Evolutionary conservation across 2,329 filamentous ascomycete genomes (phyloP).

Genomic region (Diaporthe batatas): DNA sequence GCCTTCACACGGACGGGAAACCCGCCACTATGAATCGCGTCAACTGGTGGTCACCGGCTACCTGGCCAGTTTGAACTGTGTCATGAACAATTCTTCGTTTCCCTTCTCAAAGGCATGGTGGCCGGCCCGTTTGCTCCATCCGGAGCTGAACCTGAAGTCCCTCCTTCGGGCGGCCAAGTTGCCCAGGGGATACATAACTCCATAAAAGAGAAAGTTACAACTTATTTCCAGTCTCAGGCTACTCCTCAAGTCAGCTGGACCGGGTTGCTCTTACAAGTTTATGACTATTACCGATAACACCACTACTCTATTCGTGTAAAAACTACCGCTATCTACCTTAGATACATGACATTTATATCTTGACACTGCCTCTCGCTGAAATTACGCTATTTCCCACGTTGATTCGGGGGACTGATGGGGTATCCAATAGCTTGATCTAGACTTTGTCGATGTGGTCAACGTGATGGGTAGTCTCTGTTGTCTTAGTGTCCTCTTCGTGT

Average conservation of each 20-base stretch:
- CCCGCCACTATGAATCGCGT: slow-evolving; percentile 30
- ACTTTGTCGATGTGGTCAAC: neutral
- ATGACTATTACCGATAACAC: no score
- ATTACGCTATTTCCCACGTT: neutral
- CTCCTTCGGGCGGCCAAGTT: slow-evolving; percentile 39
- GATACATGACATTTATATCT: no score
- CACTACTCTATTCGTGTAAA: no score
- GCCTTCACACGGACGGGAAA: slow-evolving; percentile 12
- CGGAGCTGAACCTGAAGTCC: slow-evolving; percentile 35
- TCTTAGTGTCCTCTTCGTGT: neutral
- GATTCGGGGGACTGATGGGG: neutral
- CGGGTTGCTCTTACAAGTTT: no score
- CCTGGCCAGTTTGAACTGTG: slow-evolving; percentile 34
- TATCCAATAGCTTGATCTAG: neutral
- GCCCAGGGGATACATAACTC: neutral
- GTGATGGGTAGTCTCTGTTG: neutral
- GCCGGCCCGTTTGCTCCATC: slow-evolving; percentile 38
- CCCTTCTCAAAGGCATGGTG: slow-evolving; percentile 36
- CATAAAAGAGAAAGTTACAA: no score
- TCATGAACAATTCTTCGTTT: slow-evolving; percentile 37
- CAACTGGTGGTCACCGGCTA: slow-evolving; percentile 36
- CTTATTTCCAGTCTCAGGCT: no score
- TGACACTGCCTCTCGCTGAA: neutral
- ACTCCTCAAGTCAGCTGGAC: no score
- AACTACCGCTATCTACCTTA: no score